These are phyloP conservation scores for Sugiyamaella boreocaroliniensis DNA, from an alignment of 805 yeast species.

Conservation along the genomic window DNA sequence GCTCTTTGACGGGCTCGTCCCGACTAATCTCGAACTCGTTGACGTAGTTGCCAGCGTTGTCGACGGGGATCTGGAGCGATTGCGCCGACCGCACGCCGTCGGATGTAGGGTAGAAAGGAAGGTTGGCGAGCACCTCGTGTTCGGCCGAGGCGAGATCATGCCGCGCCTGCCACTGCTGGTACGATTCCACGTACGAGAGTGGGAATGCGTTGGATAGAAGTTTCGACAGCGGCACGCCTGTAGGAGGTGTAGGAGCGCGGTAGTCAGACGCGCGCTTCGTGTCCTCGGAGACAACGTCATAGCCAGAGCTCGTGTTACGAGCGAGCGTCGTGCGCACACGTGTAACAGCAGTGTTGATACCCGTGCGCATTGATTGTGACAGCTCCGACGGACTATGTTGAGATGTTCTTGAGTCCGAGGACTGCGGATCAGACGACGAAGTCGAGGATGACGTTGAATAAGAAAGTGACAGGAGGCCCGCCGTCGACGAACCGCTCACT, in stretches of 20 bases:
- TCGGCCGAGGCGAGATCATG: conserved; percentile 37
- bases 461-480: not conserved
- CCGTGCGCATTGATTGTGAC: not conserved
- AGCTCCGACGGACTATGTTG: not conserved
- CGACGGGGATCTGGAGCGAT: conserved; percentile 50
- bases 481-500: not conserved
- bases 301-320: conserved; percentile 4
- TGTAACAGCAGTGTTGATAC: not conserved
- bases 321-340: conserved; percentile 2
- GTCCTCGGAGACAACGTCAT: conserved; percentile 4
- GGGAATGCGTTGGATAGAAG: conserved; percentile 30
- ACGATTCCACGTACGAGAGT: conserved; percentile 33
- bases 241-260: conserved; percentile 31
- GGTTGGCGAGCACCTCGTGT: conserved; percentile 43
- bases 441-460: not conserved
- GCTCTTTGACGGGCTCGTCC: conserved; percentile 24
- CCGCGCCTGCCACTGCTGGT: conserved; percentile 39
- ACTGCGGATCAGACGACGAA: not conserved
- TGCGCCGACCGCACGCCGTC: conserved; percentile 25
- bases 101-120: conserved; percentile 42
- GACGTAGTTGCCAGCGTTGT: conserved; percentile 42
- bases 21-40: conserved; percentile 64
- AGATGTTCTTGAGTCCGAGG: not conserved
- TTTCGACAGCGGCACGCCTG: conserved; percentile 29
- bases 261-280: not conserved